Evolutionary conservation across 129 eudicot genomes (phyloP), one percentile per base, ranked within the genome.

Genomic region (Tagetes patula): DNA sequence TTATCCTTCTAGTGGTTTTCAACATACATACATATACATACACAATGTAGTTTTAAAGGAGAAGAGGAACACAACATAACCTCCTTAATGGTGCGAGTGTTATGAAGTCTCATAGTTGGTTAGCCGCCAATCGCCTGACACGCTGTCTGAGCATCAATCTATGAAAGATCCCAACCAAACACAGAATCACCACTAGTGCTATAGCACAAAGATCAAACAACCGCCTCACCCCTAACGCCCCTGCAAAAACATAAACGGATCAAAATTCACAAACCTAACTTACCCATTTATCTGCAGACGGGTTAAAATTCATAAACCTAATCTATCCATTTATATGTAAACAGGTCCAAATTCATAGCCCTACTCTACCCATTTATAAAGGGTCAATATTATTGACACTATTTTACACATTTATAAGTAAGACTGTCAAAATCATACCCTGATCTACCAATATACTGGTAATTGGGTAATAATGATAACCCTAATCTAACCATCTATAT

Each of bases 201-300:
- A 76, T 72, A 11, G 85, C 82, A 71, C 78, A 76, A 3, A 82
- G 70, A 77, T 82, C 85, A 67, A 82, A 76, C 67, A 77, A 50
- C 69, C 85, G 60, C 71, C 85, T 47, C 54, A 72, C 79, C 54
- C 82, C 85, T 36, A 82, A 59, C 12, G 50, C 33, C 49, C 85
- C 85, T 81, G 84, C 65, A 32, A 74, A 61, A 60, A 61, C 45
- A 38, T 61, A 36, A 56, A 61, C 12, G 43, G 33, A 27, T 48
- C 61, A 0, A 48, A 49, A 37, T 49, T 69, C 39, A 9, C n/a
- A 43, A 10, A 11, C 42, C 20, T 30, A 34, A 60, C 34, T 1
- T 32, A 30, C 38, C 63, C 30, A 30, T 30, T 30, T 56, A 30
- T 8, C 30, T 56, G 63, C 8, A 55, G 8, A 55, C 36, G 3